phyloP scores from a whole-genome alignment of 2,329 filamentous ascomycete genomes.

The Shiraia sp. region DNA sequence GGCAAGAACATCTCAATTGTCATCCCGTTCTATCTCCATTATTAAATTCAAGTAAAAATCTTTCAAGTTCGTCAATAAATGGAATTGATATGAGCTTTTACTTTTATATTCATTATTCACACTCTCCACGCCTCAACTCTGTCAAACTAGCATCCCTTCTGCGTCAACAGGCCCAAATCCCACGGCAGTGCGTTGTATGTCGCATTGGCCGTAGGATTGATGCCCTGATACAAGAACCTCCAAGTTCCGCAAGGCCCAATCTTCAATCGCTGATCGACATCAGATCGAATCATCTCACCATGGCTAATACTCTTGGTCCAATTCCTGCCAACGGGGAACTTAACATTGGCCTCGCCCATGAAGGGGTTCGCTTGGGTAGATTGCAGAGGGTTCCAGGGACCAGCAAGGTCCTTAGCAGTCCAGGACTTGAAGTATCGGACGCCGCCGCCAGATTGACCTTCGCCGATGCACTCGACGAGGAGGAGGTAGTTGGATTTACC shows the following conservation, averaged over 20 bases:
- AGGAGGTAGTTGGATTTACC: constrained; percentile 42
- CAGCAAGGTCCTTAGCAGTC: constrained; percentile 40
- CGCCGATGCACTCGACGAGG: constrained; percentile 47
- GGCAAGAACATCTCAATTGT: too few species aligned
- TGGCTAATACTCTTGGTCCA: constrained; percentile 48
- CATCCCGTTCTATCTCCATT: too few species aligned
- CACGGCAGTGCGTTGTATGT: constrained; percentile 47
- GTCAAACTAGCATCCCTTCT: constrained; percentile 3
- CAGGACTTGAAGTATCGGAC: constrained; percentile 48
- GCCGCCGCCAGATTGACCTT: constrained; percentile 19
- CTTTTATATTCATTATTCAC: too few species aligned
- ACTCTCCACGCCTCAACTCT: background rate
- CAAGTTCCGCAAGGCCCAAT: constrained; percentile 38
- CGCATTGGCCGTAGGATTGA: constrained; percentile 34
- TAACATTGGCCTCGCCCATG: constrained; percentile 43
- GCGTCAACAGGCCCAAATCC: constrained; percentile 41
- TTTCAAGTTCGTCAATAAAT: too few species aligned
- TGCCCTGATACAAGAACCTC: constrained; percentile 47
- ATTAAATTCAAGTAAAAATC: too few species aligned
- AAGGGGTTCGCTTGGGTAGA: constrained; percentile 46
- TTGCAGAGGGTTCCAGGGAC: constrained; percentile 42
- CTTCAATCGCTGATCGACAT: constrained; percentile 45
- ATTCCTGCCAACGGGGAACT: constrained; percentile 31
- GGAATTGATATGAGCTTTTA: too few species aligned
- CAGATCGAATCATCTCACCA: constrained; percentile 39